These are phyloP conservation scores for Entoloma clypeatum DNA, from an alignment of 1,284 basidiomycete species.

Conservation along the genomic window DNA sequence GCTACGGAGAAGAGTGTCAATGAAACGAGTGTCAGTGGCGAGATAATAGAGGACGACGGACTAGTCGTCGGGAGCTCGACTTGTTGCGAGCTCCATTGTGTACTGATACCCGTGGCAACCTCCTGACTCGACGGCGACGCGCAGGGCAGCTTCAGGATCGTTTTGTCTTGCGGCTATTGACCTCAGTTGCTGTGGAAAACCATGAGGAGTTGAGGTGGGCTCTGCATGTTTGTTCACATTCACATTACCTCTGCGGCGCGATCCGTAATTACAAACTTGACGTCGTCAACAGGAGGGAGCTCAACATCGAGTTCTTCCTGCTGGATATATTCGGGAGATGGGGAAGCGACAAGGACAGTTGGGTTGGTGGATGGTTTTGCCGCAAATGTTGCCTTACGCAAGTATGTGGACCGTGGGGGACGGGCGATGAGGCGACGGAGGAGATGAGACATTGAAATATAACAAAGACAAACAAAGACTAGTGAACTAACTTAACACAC, in stretches of 20 bases:
- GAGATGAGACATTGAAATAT: background rate
- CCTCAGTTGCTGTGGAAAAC: constrained; percentile 55
- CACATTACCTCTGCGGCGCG: constrained; percentile 65
- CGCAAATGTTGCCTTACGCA: constrained; percentile 30
- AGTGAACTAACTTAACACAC: constrained; percentile 40
- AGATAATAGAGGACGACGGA: constrained; percentile 35
- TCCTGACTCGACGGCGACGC: constrained; percentile 82
- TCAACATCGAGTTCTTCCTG: constrained; percentile 56
- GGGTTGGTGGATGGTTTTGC: constrained; percentile 36
- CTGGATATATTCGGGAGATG: constrained; percentile 46
- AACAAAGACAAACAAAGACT: background rate
- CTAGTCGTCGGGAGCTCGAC: constrained; percentile 73
- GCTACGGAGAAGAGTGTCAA: constrained; percentile 35
- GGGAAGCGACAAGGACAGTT: constrained; percentile 41
- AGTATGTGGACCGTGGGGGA: constrained; percentile 20
- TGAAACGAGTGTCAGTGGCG: constrained; percentile 6
- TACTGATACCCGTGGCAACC: constrained; percentile 95
- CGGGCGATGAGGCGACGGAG: no score
- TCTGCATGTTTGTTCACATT: constrained; percentile 15
- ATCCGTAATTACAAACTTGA: constrained; percentile 57
- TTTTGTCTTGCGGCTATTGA: constrained; percentile 55
- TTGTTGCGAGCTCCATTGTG: constrained; percentile 73
- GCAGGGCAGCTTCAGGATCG: constrained; percentile 59
- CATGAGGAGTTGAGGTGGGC: constrained; percentile 4
- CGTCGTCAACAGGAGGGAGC: constrained; percentile 41